Percentiles rank a stretch among this genome's conserved stretches.
Conservation (phyloP, 306 rosid species). For the Alnus glutinosa region DNA sequence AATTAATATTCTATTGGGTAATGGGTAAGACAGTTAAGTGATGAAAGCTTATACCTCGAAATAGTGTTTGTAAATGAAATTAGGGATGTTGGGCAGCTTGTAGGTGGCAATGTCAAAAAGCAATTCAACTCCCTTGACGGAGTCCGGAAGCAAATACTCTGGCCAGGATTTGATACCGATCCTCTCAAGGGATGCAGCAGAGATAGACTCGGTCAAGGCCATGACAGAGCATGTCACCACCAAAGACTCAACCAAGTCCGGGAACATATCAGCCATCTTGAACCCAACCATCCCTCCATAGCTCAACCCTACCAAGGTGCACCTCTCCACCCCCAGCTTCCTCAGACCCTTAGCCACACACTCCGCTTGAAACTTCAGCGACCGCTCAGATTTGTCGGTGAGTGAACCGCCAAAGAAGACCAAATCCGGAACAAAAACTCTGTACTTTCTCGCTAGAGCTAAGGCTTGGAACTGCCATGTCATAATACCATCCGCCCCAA, state of each 20-base stretch:
- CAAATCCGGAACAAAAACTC: slow-evolving; percentile 42
- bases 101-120: slow-evolving; percentile 23
- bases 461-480: slow-evolving; percentile 49
- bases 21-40: too few relatives aligned
- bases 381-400: slow-evolving; percentile 35
- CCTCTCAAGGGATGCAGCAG: slow-evolving; percentile 20
- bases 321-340: slow-evolving; percentile 41
- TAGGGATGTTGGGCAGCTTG: slow-evolving; percentile 29
- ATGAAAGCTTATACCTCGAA: slow-evolving; percentile 31
- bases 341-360: slow-evolving; percentile 41
- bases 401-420: slow-evolving; percentile 41
- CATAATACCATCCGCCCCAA: slow-evolving; percentile 34
- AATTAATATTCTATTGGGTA: too few relatives aligned
- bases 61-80: slow-evolving; percentile 29
- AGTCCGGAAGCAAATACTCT: slow-evolving; percentile 36
- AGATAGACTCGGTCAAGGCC: slow-evolving; percentile 36
- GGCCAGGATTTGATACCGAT: slow-evolving; percentile 34
- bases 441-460: slow-evolving; percentile 25
- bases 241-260: slow-evolving; percentile 39
- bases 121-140: slow-evolving; percentile 26
- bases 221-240: slow-evolving; percentile 34
- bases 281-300: slow-evolving; percentile 54
- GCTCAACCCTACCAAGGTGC: slow-evolving; percentile 39
- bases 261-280: slow-evolving; percentile 38
- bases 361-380: slow-evolving; percentile 46